phyloP scores from a whole-genome alignment of 305 asterid genomes.

The Solanum chacoense region DNA sequence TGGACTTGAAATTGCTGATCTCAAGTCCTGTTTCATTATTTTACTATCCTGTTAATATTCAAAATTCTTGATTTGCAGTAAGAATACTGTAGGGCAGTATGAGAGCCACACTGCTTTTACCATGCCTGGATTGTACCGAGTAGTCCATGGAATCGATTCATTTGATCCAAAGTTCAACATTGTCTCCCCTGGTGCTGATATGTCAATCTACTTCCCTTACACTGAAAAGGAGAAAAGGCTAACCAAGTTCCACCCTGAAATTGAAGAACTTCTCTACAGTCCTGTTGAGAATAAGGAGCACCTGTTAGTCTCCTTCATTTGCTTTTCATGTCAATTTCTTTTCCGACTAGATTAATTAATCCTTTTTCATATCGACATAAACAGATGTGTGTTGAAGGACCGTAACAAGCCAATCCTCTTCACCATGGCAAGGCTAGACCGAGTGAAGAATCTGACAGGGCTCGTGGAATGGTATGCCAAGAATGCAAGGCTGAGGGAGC shows the following conservation, averaged over 20 bases:
- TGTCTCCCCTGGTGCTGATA: slow-evolving; percentile 75
- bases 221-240: slow-evolving; percentile 56
- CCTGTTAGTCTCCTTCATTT: slow-evolving; percentile 27
- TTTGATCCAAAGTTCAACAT: slow-evolving; percentile 81
- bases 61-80: slow-evolving; percentile 29
- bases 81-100: slow-evolving; percentile 72
- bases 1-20: neutral
- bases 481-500: slow-evolving; percentile 49
- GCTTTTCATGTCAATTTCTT: neutral
- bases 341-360: neutral
- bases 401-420: slow-evolving; percentile 59
- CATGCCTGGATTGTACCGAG: slow-evolving; percentile 78
- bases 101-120: slow-evolving; percentile 79
- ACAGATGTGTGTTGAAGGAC: slow-evolving; percentile 64
- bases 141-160: slow-evolving; percentile 62
- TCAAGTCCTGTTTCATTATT: neutral
- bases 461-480: slow-evolving; percentile 69
- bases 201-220: slow-evolving; percentile 47
- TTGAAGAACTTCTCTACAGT: slow-evolving; percentile 67
- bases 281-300: slow-evolving; percentile 69
- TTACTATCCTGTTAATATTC: neutral
- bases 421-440: slow-evolving; percentile 81
- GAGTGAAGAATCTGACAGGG: slow-evolving; percentile 68
- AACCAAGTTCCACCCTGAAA: slow-evolving; percentile 49
- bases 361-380: neutral